phyloP scores from a whole-genome alignment of 176 grass and related monocot genomes.

The Eragrostis curvula region DNA sequence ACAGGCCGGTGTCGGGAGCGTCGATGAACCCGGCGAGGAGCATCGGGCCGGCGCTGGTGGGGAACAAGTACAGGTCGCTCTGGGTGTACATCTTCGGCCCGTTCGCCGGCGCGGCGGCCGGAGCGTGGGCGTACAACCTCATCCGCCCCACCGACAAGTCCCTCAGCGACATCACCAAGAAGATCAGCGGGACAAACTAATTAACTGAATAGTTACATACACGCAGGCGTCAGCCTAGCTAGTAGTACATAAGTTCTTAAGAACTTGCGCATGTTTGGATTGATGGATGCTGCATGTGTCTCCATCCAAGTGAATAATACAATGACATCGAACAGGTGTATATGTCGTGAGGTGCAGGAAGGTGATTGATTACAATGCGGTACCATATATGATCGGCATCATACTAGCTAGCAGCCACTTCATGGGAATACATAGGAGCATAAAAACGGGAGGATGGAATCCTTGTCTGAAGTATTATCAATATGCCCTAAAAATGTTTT shows the following conservation, averaged over 20 bases:
- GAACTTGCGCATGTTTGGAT: neutral
- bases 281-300: neutral
- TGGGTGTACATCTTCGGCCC: slow-evolving; percentile 93
- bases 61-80: slow-evolving; percentile 52
- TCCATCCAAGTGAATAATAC: slow-evolving; percentile 20
- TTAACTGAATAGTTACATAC: too few species aligned
- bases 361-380: neutral
- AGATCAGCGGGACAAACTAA: slow-evolving; percentile 19
- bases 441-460: too few species aligned
- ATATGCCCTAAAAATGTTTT: too few species aligned
- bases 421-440: too few species aligned
- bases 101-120: slow-evolving; percentile 60
- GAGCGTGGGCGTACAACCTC: slow-evolving; percentile 78
- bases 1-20: slow-evolving; percentile 73
- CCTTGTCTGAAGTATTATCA: too few species aligned
- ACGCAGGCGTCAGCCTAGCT: too few species aligned
- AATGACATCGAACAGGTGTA: neutral
- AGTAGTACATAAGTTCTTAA: too few species aligned
- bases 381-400: neutral
- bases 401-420: too few species aligned
- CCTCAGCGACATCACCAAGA: slow-evolving; percentile 56
- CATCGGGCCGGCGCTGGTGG: slow-evolving; percentile 67
- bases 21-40: slow-evolving; percentile 89
- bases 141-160: slow-evolving; percentile 69
- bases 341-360: neutral